Conservation (phyloP, 2,329 filamentous ascomycete species). For the Thielaviopsis euricoi region DNA sequence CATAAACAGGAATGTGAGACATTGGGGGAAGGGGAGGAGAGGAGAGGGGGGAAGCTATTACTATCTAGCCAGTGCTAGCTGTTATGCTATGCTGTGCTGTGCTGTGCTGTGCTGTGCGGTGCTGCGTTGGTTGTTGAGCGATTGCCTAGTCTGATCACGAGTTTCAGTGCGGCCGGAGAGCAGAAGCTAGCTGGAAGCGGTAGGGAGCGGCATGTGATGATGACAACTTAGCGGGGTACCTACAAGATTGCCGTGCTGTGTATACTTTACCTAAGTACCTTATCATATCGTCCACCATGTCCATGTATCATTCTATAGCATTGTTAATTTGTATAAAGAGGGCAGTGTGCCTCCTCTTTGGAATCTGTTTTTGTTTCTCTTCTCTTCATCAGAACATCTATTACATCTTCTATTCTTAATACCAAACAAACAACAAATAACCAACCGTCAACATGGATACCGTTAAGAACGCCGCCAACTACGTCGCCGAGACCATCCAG, state of each 20-base stretch:
- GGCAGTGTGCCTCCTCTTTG: background rate
- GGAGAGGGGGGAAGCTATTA: no score
- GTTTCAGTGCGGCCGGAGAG: background rate
- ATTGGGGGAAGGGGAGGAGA: no score
- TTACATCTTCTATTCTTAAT: slow-evolving; percentile 13
- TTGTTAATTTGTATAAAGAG: slow-evolving; percentile 1
- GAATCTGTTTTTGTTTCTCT: background rate
- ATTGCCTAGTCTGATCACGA: background rate
- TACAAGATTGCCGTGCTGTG: background rate
- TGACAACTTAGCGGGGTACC: background rate
- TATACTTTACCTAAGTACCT: background rate
- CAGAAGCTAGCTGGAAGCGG: background rate
- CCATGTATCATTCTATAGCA: background rate
- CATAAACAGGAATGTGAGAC: background rate
- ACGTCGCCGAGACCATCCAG: slow-evolving; percentile 50
- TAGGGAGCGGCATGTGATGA: background rate
- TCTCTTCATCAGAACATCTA: slow-evolving; percentile 7
- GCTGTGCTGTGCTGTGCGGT: no score
- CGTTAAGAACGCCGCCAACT: slow-evolving; percentile 47
- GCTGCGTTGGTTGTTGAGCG: background rate
- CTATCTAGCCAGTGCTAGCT: no score
- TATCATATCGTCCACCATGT: background rate
- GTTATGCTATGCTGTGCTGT: no score
- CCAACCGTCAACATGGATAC: slow-evolving; percentile 30
- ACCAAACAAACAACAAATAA: slow-evolving; percentile 10